Evolutionary conservation across 2,329 filamentous ascomycete species (phyloP), one percentile per base, ranked within the genome.

Genomic region (Fusarium siculi): DNA sequence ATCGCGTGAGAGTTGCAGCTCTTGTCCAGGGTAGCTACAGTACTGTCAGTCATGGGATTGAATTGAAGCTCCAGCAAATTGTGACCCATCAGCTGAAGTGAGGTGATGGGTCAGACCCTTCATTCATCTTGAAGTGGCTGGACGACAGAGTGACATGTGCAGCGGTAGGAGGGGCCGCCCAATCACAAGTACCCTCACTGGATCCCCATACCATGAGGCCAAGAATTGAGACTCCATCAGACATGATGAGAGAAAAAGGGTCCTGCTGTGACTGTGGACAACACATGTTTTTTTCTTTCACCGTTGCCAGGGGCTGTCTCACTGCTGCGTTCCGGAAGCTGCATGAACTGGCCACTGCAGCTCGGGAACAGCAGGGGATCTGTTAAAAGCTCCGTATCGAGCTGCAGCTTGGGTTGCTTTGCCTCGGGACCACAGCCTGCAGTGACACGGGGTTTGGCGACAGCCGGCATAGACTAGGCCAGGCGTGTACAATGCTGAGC

Each of bases 261-360:
- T 50, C 61, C 69, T 69, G 21, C 21, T 39, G 56, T 25, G 64
- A 56, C 53, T 61, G 55, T 56, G 53, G 46, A 30, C 54, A 72
- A 64, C 54, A 60, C 49, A 42, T 67, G 46, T 73, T 56, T 52
- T 50, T 58, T 43, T 43, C 34, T 10, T 55, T 47, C 19, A 34
- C 39, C 46, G 39, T 57, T 57, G 53, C 54, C 49, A 56, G 67
- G 67, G 62, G 36, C 42, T 39, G n/a, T 57, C 37, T 49, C 32
- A 49, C 64, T 60, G 59, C 57, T 70, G 59, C 55, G 49, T 65
- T 65, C 59, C 59, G 25, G 63, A 54, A 54, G 71, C 63, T 74
- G 72, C 72, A 74, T 74, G 72, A 74, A 74, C 72, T 72, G 68
- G 64, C 68, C 72, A 74, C 68, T 68, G 63, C 69, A 66, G 58